A percentile compares a stretch with the other conserved stretches of the same genome.
phyloP scores from a whole-genome alignment of 2,329 filamentous ascomycete genomes.

The Cercospora canescens region DNA sequence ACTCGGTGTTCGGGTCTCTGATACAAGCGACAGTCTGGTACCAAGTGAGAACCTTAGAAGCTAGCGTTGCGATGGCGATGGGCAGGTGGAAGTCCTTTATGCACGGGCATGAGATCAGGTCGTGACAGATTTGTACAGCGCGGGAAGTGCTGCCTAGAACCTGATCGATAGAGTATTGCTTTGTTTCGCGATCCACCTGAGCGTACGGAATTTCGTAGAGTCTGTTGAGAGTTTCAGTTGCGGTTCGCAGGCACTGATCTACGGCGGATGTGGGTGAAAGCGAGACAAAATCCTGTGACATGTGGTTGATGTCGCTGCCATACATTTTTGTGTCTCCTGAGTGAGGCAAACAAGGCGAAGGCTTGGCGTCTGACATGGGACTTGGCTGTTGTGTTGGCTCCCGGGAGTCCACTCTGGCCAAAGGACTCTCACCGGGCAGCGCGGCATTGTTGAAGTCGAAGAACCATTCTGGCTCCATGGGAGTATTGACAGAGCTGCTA shows the following conservation, averaged over 20 bases:
- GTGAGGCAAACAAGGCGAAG: background rate
- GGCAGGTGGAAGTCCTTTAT: slow-evolving; percentile 21
- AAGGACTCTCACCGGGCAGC: slow-evolving; percentile 3
- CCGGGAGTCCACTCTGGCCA: slow-evolving; percentile 2
- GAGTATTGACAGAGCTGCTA: slow-evolving; percentile 10
- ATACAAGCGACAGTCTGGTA: slow-evolving; percentile 21
- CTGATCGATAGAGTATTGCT: slow-evolving; percentile 20
- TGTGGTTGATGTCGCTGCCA: background rate
- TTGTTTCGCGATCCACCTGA: slow-evolving; percentile 10
- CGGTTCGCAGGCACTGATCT: slow-evolving; percentile 17
- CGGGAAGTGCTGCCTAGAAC: slow-evolving; percentile 15
- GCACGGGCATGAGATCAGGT: slow-evolving; percentile 20
- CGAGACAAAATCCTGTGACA: background rate
- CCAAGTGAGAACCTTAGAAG: slow-evolving; percentile 22
- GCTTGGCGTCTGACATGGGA: slow-evolving; percentile 6
- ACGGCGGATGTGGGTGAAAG: background rate
- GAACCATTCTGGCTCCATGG: slow-evolving; percentile 22
- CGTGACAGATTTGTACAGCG: slow-evolving; percentile 19
- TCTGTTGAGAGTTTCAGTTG: slow-evolving; percentile 19
- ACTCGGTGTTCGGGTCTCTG: slow-evolving; percentile 9
- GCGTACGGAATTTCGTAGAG: slow-evolving; percentile 22
- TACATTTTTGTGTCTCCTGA: background rate
- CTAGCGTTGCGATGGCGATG: slow-evolving; percentile 15
- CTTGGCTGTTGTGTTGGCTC: slow-evolving; percentile 13
- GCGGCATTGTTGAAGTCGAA: slow-evolving; percentile 23